Percentiles rank a stretch among this genome's conserved stretches.
Evolutionary conservation across 257 asterid species (phyloP).

Genomic region (Pogostemon cablin): DNA sequence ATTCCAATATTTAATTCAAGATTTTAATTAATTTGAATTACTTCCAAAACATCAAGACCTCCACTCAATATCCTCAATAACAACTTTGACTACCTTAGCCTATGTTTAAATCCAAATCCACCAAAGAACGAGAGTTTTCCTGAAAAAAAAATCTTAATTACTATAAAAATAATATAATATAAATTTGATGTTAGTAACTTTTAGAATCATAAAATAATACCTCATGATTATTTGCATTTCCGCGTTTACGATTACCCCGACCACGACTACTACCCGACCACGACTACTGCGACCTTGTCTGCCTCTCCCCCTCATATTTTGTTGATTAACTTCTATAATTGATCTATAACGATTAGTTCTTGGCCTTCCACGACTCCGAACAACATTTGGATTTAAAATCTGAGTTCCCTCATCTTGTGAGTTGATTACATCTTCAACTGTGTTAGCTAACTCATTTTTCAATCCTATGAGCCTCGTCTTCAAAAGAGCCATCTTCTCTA

Average conservation of each 20-base stretch:
- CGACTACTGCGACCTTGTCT: not conserved
- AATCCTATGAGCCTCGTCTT: not conserved
- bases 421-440: not conserved
- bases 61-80: too few relatives aligned
- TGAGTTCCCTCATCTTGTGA: not conserved
- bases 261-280: not conserved
- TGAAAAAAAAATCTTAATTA: too few relatives aligned
- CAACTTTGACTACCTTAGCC: too few relatives aligned
- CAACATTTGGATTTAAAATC: not conserved
- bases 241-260: not conserved
- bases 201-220: too few relatives aligned
- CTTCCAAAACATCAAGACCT: too few relatives aligned
- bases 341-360: not conserved
- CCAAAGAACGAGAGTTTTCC: too few relatives aligned
- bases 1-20: too few relatives aligned
- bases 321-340: not conserved
- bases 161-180: too few relatives aligned
- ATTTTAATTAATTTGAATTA: too few relatives aligned
- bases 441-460: not conserved
- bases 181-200: too few relatives aligned
- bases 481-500: not conserved
- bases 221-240: not conserved
- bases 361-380: not conserved
- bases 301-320: not conserved
- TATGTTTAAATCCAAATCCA: too few relatives aligned